These are phyloP conservation scores for Geotrichum macrosporum DNA, from an alignment of 1,139 yeast species.

Conservation along the genomic window DNA sequence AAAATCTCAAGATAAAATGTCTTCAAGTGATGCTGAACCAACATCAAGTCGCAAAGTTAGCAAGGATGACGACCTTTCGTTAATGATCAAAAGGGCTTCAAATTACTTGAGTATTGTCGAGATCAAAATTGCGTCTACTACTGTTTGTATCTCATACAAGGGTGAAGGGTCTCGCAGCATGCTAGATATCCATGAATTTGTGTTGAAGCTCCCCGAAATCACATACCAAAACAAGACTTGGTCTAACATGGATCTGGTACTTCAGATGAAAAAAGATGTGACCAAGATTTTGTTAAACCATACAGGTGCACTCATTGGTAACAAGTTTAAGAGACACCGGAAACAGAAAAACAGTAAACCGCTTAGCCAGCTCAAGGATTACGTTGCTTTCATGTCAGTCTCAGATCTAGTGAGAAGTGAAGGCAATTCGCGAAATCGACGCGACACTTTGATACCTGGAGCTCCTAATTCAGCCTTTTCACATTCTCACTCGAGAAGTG, in stretches of 20 bases:
- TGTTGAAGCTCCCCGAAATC: conserved; percentile 60
- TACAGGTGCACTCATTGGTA: conserved; percentile 74
- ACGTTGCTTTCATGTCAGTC: conserved; percentile 36
- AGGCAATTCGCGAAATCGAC: background rate
- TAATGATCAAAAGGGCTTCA: conserved; percentile 64
- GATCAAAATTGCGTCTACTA: conserved; percentile 51
- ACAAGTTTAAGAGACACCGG: conserved; percentile 50
- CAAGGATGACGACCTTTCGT: conserved; percentile 44
- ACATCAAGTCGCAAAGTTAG: background rate
- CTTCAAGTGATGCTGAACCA: background rate
- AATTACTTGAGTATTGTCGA: conserved; percentile 60
- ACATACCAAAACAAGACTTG: conserved; percentile 65
- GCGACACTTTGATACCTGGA: background rate
- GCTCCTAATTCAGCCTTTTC: background rate
- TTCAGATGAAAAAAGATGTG: conserved; percentile 58
- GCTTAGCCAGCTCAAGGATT: conserved; percentile 36
- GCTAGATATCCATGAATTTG: conserved; percentile 68
- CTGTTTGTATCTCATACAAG: conserved; percentile 64
- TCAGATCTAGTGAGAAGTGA: conserved; percentile 29
- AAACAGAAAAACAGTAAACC: conserved; percentile 28
- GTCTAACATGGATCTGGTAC: conserved; percentile 70
- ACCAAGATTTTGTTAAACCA: conserved; percentile 65
- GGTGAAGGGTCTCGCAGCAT: conserved; percentile 52
- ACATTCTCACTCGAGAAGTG: background rate
- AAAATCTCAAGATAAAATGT: background rate